Evolutionary conservation across 2,329 filamentous ascomycete genomes (phyloP), one percentile per base, ranked within the genome.

Genomic region (Phaeosphaeria sp.): DNA sequence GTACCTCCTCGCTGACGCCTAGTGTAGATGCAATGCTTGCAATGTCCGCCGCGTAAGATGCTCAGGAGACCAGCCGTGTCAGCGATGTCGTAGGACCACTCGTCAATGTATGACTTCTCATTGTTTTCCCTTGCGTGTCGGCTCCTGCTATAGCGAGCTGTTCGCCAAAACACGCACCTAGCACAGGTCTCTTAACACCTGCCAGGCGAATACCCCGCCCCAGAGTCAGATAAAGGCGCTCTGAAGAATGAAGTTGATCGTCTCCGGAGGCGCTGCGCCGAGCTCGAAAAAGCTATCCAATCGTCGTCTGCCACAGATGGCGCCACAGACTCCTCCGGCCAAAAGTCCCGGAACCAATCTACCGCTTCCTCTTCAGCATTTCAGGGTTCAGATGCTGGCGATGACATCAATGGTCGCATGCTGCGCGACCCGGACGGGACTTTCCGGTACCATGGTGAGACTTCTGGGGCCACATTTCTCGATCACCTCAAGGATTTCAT

Each of bases 401-500:
- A 63, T 17, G 44, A 53, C n/a, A 46, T 53, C 33, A 54, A 58
- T 33, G 65, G 68, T 10, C 61, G 68, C 15, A 49, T 70, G 44
- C 62, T 71, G 17, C 49, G 55, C 17, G 69, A 72, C 36, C 53
- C 54, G 10, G 63, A 63, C 22, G 65, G 68, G 0, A 62, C 52
- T 3, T 22, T 55, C 6, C 58, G 69, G 17, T 72, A 61, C 23
- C 52, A 71, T 10, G 69, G 69, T 13, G 67, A 67, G 39, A 69
- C 69, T 0, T 69, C 68, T 27, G 68, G 69, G 13, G 68, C 69
- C 3, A 69, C 64, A 3, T 72, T 72, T 43, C 60, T 72, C 23
- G 66, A 72, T 46, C 51, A 63, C 23, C 50, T 72, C 22, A 72
- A 70, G 41, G 54, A 63, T 20, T 71, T 72, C 53, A 70, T 72